Evolutionary conservation across 83 land plant species (phyloP).

Genomic region (Picea abies): DNA sequence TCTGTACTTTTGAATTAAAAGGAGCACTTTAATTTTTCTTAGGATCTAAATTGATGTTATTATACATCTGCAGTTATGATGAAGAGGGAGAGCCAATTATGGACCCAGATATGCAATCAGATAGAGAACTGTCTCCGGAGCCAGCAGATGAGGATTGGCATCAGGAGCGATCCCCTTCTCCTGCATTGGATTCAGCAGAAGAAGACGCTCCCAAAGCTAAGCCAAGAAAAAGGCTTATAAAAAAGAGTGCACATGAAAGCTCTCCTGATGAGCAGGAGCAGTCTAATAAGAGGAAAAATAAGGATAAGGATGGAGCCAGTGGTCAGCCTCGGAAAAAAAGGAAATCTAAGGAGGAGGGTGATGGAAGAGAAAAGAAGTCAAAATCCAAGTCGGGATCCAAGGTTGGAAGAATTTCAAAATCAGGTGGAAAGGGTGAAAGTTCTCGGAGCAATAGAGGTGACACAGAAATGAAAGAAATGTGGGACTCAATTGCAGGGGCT

Average conservation of each 20-base stretch:
- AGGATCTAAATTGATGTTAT: no score
- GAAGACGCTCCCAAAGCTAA: conserved; percentile 30
- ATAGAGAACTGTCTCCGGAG: conserved; percentile 37
- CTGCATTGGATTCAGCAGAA: conserved; percentile 34
- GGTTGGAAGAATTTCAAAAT: conserved; percentile 18
- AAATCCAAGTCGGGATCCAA: conserved; percentile 19
- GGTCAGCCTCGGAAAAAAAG: conserved; percentile 28
- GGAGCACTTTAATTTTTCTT: no score
- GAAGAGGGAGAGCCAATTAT: conserved; percentile 88
- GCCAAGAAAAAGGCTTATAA: conserved; percentile 75
- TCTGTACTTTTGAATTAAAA: no score
- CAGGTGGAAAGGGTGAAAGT: conserved; percentile 32
- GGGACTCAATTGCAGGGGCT: conserved; percentile 86
- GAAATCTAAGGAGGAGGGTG: conserved; percentile 15
- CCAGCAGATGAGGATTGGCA: conserved; percentile 40
- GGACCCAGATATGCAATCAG: conserved; percentile 65
- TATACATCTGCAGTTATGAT: conserved; percentile 55
- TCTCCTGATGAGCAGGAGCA: conserved; percentile 19
- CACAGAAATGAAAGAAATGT: conserved; percentile 86
- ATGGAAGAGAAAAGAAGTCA: conserved; percentile 16
- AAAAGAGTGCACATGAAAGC: conserved; percentile 45
- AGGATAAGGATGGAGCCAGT: conserved; percentile 18
- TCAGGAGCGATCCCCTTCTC: conserved; percentile 57
- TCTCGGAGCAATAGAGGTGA: conserved; percentile 43
- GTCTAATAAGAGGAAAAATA: conserved; percentile 6